A percentile compares a stretch with the other conserved stretches of the same genome.
Conservation (phyloP, 2,329 filamentous ascomycete species). For the Penicillium freii region DNA sequence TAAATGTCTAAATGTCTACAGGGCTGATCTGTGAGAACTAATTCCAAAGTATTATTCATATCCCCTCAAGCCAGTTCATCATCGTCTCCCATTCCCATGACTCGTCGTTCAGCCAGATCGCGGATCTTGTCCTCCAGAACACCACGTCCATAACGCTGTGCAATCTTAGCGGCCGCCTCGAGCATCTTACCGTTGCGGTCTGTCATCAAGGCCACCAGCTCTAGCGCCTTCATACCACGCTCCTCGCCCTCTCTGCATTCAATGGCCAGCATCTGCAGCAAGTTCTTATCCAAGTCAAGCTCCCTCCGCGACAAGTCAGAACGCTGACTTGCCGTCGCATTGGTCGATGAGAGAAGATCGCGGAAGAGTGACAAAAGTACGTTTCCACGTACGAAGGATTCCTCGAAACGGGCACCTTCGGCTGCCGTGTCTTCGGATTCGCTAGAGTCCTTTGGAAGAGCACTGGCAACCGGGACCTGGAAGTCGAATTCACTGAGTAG, state of each 20-base stretch:
- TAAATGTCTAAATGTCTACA: background rate
- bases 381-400: conserved; percentile 73
- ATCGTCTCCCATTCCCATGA: conserved; percentile 60
- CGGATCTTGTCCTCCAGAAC: conserved; percentile 88
- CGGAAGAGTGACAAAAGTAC: conserved; percentile 71
- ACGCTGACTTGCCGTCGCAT: conserved; percentile 63
- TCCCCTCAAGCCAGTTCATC: conserved; percentile 39
- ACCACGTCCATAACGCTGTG: conserved; percentile 74
- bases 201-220: conserved; percentile 81
- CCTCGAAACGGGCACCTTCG: conserved; percentile 62
- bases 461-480: conserved; percentile 70
- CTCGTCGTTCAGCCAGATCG: conserved; percentile 71
- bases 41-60: background rate
- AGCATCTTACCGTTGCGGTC: conserved; percentile 86
- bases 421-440: conserved; percentile 42
- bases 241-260: conserved; percentile 95
- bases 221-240: conserved; percentile 87
- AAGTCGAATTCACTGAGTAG: conserved; percentile 93
- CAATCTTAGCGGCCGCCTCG: conserved; percentile 86
- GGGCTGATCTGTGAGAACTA: no score
- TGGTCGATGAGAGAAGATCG: conserved; percentile 69
- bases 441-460: conserved; percentile 40
- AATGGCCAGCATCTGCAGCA: conserved; percentile 81
- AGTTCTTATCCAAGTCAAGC: conserved; percentile 81
- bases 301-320: conserved; percentile 68